Evolutionary conservation across 2,329 filamentous ascomycete species (phyloP), one percentile per base, ranked within the genome.

Genomic region (Neofusicoccum cordaticola): DNA sequence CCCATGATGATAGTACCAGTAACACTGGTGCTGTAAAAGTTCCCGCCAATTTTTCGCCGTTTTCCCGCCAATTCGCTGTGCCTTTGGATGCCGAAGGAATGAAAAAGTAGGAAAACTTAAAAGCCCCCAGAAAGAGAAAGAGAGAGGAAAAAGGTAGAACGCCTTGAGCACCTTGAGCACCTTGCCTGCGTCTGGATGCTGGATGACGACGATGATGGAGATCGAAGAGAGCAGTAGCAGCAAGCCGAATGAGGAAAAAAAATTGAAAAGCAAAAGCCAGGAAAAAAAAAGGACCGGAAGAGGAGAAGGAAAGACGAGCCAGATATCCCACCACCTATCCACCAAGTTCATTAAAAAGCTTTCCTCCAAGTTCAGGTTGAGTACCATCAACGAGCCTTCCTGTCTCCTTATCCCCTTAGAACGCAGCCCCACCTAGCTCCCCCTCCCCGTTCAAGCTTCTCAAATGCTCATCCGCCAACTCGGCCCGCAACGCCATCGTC

Each of bases 401-500:
- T 9, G 12, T 34, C 47, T 15, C 4, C 13, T 53, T 15, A 9
- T n/a, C 22, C 11, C 27, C 19, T 31, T 27, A 78, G 62, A 77
- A 78, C 8, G 76, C 75, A 66, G 69, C 72, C 2, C 75, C 76
- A 51, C 77, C 74, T 44, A 73, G 71, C 66, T 77, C 76, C 9
- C 71, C 70, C 64, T 80, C 79, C 12, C 75, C 79, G 60, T 75
- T 79, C 65, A 80, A 67, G 12, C 70, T 72, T 64, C 78, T 74
- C 65, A 83, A 65, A n/a, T 78, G 77, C 67, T 79, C 72, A 68
- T 83, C 82, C 1, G 81, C 81, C 67, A 83, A 71, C 62, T 82
- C 79, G 31, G 77, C 77, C 66, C 79, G 77, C 61, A 82, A 66
- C 31, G 75, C 77, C n/a, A 79, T 79, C 35, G 75, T 78, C 64